phyloP scores from a whole-genome alignment of 2,329 filamentous ascomycete species.

The Penicillium vulpinum region DNA sequence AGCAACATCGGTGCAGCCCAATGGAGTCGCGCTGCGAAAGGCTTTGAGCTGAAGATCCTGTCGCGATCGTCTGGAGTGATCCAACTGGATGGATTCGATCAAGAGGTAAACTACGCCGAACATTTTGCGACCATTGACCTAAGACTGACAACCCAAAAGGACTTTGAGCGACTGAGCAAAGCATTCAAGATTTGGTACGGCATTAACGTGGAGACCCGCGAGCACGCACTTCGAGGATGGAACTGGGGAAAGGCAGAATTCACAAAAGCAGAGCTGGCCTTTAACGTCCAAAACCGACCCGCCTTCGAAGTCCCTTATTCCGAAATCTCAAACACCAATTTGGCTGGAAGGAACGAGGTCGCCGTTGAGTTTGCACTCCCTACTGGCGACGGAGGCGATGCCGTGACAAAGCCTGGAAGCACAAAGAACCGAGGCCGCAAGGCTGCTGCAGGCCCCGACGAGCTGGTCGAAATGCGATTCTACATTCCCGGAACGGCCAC shows the following conservation, averaged over 20 bases:
- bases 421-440: constrained; percentile 76
- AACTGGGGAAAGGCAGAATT: constrained; percentile 99
- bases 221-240: constrained; percentile 94
- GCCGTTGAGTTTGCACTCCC: constrained; percentile 89
- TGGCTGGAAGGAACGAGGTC: constrained; percentile 96
- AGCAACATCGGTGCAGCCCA: constrained; percentile 82
- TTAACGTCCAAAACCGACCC: constrained; percentile 95
- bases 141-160: constrained; percentile 50
- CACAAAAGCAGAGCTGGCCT: constrained; percentile 87
- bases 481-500: constrained; percentile 92
- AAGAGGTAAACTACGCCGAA: constrained; percentile 59
- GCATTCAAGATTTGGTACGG: constrained; percentile 99
- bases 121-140: neutral
- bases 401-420: constrained; percentile 72
- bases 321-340: constrained; percentile 95
- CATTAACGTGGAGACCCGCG: constrained; percentile 84
- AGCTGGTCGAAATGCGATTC: constrained; percentile 97
- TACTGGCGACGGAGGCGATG: constrained; percentile 68
- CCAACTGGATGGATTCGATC: constrained; percentile 91
- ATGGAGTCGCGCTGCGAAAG: constrained; percentile 91
- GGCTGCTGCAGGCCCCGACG: constrained; percentile 82
- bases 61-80: constrained; percentile 81
- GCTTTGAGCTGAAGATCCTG: constrained; percentile 90
- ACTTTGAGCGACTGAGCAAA: constrained; percentile 86
- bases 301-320: constrained; percentile 97